Conservation (phyloP, 2,329 filamentous ascomycete species). For the Dichotomopilus funicola region DNA sequence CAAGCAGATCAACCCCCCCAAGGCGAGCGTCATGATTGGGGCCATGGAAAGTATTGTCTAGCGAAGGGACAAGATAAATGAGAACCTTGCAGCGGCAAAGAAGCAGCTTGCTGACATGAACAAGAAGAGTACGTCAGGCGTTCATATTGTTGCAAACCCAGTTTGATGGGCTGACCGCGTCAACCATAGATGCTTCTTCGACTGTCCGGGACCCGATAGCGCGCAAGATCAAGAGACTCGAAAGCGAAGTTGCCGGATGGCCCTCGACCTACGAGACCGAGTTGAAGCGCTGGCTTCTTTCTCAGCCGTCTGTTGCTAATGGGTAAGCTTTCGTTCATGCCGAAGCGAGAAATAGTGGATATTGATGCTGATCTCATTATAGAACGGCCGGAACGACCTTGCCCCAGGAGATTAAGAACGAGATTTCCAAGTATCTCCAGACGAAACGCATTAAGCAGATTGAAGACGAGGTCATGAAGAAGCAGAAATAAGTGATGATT, state of each 20-base stretch:
- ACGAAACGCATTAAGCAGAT: neutral
- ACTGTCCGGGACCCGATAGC: neutral
- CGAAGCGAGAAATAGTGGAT: neutral
- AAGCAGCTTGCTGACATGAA: neutral
- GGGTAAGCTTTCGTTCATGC: neutral
- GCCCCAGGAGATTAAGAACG: neutral
- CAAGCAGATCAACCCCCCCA: neutral
- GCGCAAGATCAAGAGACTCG: neutral
- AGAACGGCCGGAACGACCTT: neutral
- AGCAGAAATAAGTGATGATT: neutral
- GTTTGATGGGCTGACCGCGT: neutral
- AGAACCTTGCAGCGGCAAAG: neutral
- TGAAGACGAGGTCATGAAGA: neutral
- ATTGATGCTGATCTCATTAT: neutral
- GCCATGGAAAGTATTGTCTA: neutral
- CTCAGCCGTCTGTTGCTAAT: neutral
- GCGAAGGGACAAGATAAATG: neutral
- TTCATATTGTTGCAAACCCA: neutral
- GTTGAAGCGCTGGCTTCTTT: neutral
- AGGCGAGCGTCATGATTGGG: neutral
- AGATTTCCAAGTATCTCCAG: neutral
- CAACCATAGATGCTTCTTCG: neutral
- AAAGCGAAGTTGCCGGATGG: neutral
- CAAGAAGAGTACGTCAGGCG: neutral
- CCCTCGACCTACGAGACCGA: neutral